These are phyloP conservation scores for Oryza brachyantha DNA, from an alignment of 176 grass and related monocot genomes.

Conservation along the genomic window DNA sequence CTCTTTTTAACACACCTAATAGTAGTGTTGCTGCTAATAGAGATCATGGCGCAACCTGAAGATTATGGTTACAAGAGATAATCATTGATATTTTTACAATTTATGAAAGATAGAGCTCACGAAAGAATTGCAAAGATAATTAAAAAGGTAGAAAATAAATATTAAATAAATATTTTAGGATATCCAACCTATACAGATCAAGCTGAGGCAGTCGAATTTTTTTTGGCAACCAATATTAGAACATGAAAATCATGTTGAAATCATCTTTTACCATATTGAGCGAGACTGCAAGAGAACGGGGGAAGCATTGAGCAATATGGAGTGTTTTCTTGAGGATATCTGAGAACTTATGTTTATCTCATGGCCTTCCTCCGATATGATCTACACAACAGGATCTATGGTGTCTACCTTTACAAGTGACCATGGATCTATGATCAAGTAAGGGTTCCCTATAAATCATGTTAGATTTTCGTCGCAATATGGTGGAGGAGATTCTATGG, in stretches of 20 bases:
- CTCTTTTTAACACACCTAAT: too few relatives aligned
- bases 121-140: background rate
- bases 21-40: too few relatives aligned
- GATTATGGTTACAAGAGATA: too few relatives aligned
- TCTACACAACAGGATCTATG: background rate
- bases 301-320: background rate
- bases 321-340: background rate
- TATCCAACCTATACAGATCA: background rate
- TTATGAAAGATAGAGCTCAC: background rate
- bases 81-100: too few relatives aligned
- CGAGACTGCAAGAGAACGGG: too few relatives aligned
- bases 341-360: background rate
- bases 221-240: too few relatives aligned
- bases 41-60: too few relatives aligned
- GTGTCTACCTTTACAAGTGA: background rate
- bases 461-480: too few relatives aligned
- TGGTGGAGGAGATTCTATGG: too few relatives aligned
- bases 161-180: background rate
- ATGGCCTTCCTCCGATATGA: too few relatives aligned
- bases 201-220: background rate
- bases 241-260: background rate
- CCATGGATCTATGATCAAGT: background rate
- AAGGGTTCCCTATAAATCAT: too few relatives aligned
- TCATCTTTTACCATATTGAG: background rate
- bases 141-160: background rate